Evolutionary conservation across 345 rosid species (phyloP).

Genomic region (Xanthoceras sorbifolium): DNA sequence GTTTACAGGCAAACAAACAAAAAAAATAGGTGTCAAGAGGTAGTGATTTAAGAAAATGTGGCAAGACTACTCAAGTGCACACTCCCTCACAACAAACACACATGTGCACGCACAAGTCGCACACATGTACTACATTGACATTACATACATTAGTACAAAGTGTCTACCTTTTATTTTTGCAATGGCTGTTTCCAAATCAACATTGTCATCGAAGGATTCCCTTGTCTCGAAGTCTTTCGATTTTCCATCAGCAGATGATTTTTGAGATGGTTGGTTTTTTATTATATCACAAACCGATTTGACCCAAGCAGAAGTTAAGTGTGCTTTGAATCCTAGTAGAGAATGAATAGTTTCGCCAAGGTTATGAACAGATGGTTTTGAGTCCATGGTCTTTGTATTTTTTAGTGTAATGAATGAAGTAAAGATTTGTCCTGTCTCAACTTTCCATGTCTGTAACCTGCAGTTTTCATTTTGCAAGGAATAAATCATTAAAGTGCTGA

Average conservation of each 20-base stretch:
- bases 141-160: too few species aligned
- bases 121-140: too few species aligned
- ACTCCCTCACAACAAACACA: background rate
- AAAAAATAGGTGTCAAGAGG: background rate
- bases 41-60: background rate
- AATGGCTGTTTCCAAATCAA: slow-evolving; percentile 27
- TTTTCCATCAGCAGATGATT: slow-evolving; percentile 13
- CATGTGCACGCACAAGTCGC: too few species aligned
- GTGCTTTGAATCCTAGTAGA: slow-evolving; percentile 62
- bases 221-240: background rate
- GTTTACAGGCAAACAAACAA: slow-evolving; percentile 21
- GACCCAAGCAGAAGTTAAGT: slow-evolving; percentile 61
- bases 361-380: slow-evolving; percentile 40
- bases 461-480: slow-evolving; percentile 13
- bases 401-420: too few species aligned
- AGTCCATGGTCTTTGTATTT: slow-evolving; percentile 23
- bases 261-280: slow-evolving; percentile 30
- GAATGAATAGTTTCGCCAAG: slow-evolving; percentile 65
- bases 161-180: slow-evolving; percentile 44
- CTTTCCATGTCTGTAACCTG: slow-evolving; percentile 18
- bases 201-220: too few species aligned
- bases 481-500: too few species aligned
- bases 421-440: background rate
- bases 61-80: too few species aligned
- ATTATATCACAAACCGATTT: slow-evolving; percentile 57